Base-by-base conservation (phyloP, 2,329 filamentous ascomycete genomes). In the Ascocoryne sarcoides region DNA sequence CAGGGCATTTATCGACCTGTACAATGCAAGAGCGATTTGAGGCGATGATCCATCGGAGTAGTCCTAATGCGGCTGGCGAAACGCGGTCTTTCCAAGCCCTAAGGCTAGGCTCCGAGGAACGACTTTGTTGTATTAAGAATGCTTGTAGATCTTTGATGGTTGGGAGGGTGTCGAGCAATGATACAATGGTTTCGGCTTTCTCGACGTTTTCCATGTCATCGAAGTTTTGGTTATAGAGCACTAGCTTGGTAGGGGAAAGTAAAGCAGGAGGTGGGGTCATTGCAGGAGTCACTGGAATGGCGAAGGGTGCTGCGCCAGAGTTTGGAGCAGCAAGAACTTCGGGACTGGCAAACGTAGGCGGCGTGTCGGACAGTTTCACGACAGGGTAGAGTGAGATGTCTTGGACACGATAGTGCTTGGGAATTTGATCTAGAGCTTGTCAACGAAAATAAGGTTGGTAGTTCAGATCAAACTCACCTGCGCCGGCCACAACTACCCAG, bases 1-100 rank as follows among this genome's bases (percentile, higher is more conserved):
- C 49, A 10, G 54, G 44, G 15, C 41, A 58, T 30, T 63, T 62
- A 32, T 81, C 76, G 12, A 92, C 79, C 50, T 90, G 79, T 33
- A 90, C 70, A 45, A 95, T 92, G 51, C 82, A 89, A 1, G 89
- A 90, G 33, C 86, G 72, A 53, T 95, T 95, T 0, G 88, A 94
- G 0, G 88, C 84, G 43, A 95, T 76, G 45, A 95, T 84, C 89
- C 89, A 95, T 37, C 84, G 74, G 15, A 95, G 64, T 0, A 94
- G 61, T 15, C 77, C 74, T 3, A 85, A 62, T 0, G 80, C 75
- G 5, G 83, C 73, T 2, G 76, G 73, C 1, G 80, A 74, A 8
- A 95, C 69, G 14, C 70, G 63, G 16, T 74, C 66, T 48, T 63
- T 60, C 79, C 79, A 84, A 33, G 57, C 54, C 65, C 65, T 30